Evolutionary conservation across 768 basidiomycete genomes (phyloP), one percentile per base, ranked within the genome.

Genomic region (Lactarius sanguifluus): DNA sequence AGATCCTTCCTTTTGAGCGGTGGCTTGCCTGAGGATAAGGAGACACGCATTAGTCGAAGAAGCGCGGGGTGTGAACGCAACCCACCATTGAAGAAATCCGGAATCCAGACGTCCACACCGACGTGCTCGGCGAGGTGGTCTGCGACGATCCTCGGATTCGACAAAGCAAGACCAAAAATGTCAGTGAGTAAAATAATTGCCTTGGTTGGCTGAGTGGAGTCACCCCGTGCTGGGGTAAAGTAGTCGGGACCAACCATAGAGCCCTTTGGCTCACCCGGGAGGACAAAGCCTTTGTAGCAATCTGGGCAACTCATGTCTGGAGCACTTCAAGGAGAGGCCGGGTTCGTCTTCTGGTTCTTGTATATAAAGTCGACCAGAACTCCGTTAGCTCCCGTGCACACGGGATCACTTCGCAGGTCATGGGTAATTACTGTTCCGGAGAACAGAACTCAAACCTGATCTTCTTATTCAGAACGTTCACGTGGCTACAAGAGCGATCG

Each of bases 31-130:
- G 67, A 18, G 12, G 38, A 18, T 28, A 25, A 23, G n/a, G n/a
- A 28, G 50, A 23, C 38, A 15, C 50, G 47, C 4, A n/a, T 50
- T 28, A 60, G 23, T 28, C 10, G 4, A 36, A 32, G 18, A 30
- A 28, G 15, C 8, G 40, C 57, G 20, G 25, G 13, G 12, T 20
- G 36, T 23, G 8, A 30, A 30, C 18, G 7, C 36, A 40, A 71
- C 76, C 56, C 61, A 83, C 86, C 87, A 66, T 78, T 72, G 69
- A 87, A 88, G 57, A 85, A 73, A 74, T 89, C 85, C 10, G 86
- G 87, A 20, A 86, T 78, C 82, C 84, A 88, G 20, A 87, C 86
- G 69, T 88, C 87, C 67, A 86, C 84, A 20, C 77, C 75, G 34
- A 87, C 71, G 20, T 75, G 70, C 64, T 80, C 75, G 9, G 85